Percentiles rank a stretch among this genome's conserved stretches.
Conservation (phyloP, 805 yeast genomes). For the Ogataea zsoltii region DNA sequence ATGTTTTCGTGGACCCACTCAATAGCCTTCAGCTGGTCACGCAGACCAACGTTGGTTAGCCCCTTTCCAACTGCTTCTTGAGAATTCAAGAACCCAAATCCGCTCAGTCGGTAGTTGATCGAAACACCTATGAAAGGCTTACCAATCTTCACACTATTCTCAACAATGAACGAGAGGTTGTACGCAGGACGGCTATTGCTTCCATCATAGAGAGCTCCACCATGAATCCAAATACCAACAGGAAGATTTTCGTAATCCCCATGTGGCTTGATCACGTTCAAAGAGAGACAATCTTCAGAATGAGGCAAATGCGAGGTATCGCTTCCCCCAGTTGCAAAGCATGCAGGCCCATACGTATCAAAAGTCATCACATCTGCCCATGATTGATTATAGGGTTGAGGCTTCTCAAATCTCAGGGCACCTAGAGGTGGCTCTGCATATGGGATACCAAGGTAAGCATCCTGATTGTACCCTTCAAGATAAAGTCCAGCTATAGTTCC, state of each 20-base stretch:
- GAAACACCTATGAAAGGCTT: not conserved
- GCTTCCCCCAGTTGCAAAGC: not conserved
- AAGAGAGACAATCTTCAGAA: not conserved
- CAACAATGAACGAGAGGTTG: not conserved
- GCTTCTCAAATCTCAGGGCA: not conserved
- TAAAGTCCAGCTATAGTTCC: not conserved
- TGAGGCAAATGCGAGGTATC: not conserved
- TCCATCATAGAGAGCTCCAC: not conserved
- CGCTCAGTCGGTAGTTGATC: not conserved
- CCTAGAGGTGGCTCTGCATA: conserved; percentile 1
- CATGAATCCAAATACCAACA: conserved; percentile 1
- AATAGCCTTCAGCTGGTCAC: not conserved
- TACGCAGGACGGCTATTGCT: not conserved
- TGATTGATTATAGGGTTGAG: not conserved
- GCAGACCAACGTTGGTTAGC: not conserved
- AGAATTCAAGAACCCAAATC: not conserved
- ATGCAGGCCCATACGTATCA: not conserved
- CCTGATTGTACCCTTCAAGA: not conserved
- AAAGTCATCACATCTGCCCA: not conserved
- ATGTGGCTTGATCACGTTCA: not conserved
- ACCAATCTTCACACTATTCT: not conserved
- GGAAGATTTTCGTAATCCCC: not conserved
- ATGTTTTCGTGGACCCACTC: conserved; percentile 2
- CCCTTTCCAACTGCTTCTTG: not conserved
- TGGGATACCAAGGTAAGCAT: not conserved